Conservation (phyloP, 163 green algal species). For the Chlamydomonas reinhardtii region DNA sequence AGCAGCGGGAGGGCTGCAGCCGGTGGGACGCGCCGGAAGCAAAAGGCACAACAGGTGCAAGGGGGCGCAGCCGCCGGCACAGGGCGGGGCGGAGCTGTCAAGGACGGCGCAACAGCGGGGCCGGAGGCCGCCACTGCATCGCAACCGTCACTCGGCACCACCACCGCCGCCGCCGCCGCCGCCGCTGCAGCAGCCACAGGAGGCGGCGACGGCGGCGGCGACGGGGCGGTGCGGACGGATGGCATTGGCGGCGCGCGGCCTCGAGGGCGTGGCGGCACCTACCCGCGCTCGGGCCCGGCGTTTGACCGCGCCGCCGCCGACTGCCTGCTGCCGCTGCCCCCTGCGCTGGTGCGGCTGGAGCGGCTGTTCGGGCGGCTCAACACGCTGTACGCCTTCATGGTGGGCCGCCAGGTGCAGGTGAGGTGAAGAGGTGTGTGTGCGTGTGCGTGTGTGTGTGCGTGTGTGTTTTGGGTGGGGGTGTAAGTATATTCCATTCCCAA, state of each 20-base stretch:
- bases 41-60: no score
- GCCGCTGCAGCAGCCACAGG: background rate
- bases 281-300: background rate
- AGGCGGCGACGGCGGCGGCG: background rate
- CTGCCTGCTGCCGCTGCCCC: slow-evolving; percentile 35
- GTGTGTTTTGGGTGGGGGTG: no score
- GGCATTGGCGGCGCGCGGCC: slow-evolving; percentile 2
- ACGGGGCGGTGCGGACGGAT: background rate
- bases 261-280: background rate
- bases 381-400: slow-evolving; percentile 36
- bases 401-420: slow-evolving; percentile 30
- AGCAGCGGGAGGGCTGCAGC: no score
- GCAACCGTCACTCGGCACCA: no score
- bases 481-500: no score
- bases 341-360: slow-evolving; percentile 12
- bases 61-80: no score
- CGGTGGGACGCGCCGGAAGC: no score
- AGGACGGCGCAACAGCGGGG: no score
- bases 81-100: no score
- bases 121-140: no score
- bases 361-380: slow-evolving; percentile 1
- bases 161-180: background rate
- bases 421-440: no score
- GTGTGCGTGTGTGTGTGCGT: no score
- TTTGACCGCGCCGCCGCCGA: slow-evolving; percentile 23